Conservation (phyloP, 176 grass and related monocot species). For the Triticum dicoccoides region DNA sequence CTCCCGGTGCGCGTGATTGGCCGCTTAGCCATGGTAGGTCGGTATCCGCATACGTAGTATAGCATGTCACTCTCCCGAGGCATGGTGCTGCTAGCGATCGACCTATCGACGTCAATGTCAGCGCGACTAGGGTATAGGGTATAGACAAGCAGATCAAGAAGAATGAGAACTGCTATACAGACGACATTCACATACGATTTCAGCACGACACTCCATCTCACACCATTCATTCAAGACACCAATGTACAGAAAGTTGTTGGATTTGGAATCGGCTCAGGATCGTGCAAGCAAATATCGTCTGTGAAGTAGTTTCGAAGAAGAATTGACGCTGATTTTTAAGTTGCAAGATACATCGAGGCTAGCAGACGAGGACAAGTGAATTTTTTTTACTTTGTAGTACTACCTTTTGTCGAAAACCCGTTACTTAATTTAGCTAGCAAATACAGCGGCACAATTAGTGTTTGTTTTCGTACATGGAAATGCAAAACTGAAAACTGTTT, state of each 20-base stretch:
- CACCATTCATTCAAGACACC: no score
- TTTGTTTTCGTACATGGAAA: no score
- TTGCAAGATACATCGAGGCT: not conserved
- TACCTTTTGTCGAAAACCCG: no score
- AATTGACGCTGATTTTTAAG: slow-evolving; percentile 29
- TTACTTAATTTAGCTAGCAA: no score
- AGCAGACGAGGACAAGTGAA: not conserved
- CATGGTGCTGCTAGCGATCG: not conserved
- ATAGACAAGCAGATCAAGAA: slow-evolving; percentile 8
- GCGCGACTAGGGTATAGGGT: not conserved
- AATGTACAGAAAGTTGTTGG: no score
- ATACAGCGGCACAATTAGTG: no score
- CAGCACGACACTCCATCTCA: no score
- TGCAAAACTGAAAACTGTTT: not conserved
- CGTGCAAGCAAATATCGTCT: no score
- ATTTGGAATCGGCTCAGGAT: no score
- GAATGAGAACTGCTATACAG: no score
- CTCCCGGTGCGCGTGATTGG: not conserved
- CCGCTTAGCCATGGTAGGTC: not conserved
- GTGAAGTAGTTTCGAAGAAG: no score
- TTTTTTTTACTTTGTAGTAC: not conserved
- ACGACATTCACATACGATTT: no score
- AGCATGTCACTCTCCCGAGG: slow-evolving; percentile 13
- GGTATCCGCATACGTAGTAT: not conserved
- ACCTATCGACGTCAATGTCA: slow-evolving; percentile 23